Percentiles rank a stretch among this genome's conserved stretches.
phyloP scores from a whole-genome alignment of 495 filamentous ascomycete species.

The Melanomma pulvis-pyrius region DNA sequence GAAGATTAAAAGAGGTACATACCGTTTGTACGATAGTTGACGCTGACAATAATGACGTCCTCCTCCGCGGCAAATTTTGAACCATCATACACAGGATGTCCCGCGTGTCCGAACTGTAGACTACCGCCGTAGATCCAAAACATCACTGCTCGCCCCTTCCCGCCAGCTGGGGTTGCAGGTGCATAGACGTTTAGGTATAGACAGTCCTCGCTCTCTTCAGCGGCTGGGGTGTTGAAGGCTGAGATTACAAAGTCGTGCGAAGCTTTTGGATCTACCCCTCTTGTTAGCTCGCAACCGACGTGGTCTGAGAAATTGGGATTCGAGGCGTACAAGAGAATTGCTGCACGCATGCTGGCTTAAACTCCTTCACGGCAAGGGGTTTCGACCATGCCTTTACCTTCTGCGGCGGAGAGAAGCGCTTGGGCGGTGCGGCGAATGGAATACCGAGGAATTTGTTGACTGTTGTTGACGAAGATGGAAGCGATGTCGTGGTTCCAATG shows the following conservation, averaged over 20 bases:
- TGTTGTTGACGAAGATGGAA: slow-evolving; percentile 25
- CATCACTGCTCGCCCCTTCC: slow-evolving; percentile 38
- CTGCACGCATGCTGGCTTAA: slow-evolving; percentile 47
- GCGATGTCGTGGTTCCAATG: slow-evolving; percentile 38
- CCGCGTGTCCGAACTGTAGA: slow-evolving; percentile 16
- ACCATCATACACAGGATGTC: slow-evolving; percentile 25
- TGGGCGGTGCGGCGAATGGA: slow-evolving; percentile 44
- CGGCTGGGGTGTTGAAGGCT: slow-evolving; percentile 42
- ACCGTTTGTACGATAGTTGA: slow-evolving; percentile 35
- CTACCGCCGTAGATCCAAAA: slow-evolving; percentile 38
- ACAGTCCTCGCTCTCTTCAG: slow-evolving; percentile 48
- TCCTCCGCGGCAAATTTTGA: slow-evolving; percentile 26
- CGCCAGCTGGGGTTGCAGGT: slow-evolving; percentile 45
- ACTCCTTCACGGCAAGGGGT: slow-evolving; percentile 40
- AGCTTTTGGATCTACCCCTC: neutral
- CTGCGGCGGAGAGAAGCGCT: slow-evolving; percentile 46
- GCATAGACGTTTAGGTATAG: slow-evolving; percentile 47
- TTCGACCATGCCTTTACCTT: slow-evolving; percentile 27
- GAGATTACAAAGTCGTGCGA: slow-evolving; percentile 35
- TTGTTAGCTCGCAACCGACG: neutral
- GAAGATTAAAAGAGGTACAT: neutral
- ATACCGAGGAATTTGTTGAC: slow-evolving; percentile 45
- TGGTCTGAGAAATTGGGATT: neutral
- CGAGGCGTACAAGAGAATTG: neutral
- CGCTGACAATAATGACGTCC: slow-evolving; percentile 31